phyloP scores from a whole-genome alignment of 352 stramenopile genomes.

The Thalassiosira delicatula region DNA sequence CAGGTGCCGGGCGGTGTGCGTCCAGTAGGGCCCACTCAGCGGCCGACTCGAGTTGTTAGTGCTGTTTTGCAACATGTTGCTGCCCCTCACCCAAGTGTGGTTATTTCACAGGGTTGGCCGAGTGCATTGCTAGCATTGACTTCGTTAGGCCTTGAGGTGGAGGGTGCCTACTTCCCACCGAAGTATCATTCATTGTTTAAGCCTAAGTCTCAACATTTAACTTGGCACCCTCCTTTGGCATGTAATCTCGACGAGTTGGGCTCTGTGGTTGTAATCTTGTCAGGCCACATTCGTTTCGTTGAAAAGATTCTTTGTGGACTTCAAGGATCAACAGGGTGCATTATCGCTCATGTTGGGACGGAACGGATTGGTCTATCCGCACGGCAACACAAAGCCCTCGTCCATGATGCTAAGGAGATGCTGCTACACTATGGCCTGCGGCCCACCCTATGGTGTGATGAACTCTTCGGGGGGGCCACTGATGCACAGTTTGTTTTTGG shows the following conservation, averaged over 20 bases:
- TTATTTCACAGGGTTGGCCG: conserved; percentile 39
- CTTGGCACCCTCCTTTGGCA: conserved; percentile 7
- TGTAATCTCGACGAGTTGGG: no score
- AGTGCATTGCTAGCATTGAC: conserved; percentile 27
- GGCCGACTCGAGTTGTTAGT: background rate
- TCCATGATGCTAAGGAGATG: background rate
- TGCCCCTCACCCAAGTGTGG: background rate
- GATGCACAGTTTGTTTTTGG: conserved; percentile 3
- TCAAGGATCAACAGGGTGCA: no score
- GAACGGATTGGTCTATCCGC: no score
- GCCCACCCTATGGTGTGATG: background rate
- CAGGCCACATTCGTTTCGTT: no score
- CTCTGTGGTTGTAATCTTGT: no score
- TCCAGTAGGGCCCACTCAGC: background rate
- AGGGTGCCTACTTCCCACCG: conserved; percentile 19
- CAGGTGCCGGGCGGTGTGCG: no score
- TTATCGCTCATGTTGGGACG: no score
- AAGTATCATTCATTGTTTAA: conserved; percentile 17
- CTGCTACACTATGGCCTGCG: background rate
- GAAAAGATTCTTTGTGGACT: no score
- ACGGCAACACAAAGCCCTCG: no score
- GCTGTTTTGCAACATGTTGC: background rate
- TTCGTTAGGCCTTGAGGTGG: conserved; percentile 2
- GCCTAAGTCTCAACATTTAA: background rate
- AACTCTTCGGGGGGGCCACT: conserved; percentile 2